Evolutionary conservation across 768 basidiomycete species (phyloP), one percentile per base, ranked within the genome.

Genomic region (Ramaria rubella): DNA sequence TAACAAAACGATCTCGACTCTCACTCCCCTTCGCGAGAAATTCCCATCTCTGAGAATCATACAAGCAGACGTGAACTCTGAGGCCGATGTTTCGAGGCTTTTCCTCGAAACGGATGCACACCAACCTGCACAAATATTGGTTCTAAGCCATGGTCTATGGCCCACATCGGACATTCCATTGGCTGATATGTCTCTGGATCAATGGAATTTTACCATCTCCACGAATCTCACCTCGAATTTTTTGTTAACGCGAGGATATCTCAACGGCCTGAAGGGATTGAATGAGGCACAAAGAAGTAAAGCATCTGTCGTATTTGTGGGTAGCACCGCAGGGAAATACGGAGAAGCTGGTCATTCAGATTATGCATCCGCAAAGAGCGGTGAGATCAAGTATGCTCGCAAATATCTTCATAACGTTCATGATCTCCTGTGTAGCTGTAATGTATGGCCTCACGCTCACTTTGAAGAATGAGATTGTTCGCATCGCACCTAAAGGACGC

Each of bases 391-490:
- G n/a, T n/a, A n/a, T n/a, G n/a, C n/a, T n/a, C 15, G 14, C 14
- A 42, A 21, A 15, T 7, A 36, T 34, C 12, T 34, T 26, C 5
- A n/a, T 14, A 27, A 26, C 26, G 21, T 34, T 23, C 43, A 6
- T 42, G 40, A 42, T 17, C 8, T 36, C 23, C 14, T 23, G 46
- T 31, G 17, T 19, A 85, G 85, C 80, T 4, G 75, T 86, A 73
- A 87, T 87, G 86, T 83, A 86, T 59, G 88, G 86, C 1, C 64
- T 89, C 31, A 80, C 79, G 3, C 69, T 83, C 62, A 74, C 81
- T 4, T 73, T 89, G 61, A 89, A 90, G 70, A 90, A 89, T 66
- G 87, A 90, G 69, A 87, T 89, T 53, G 87, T 90, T 44, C 80
- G 81, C 68, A 79, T 88, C 58, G 86, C 86, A 0, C 83, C 86